Conservation (phyloP, 1,284 basidiomycete genomes). For the Phylloporus gajari region DNA sequence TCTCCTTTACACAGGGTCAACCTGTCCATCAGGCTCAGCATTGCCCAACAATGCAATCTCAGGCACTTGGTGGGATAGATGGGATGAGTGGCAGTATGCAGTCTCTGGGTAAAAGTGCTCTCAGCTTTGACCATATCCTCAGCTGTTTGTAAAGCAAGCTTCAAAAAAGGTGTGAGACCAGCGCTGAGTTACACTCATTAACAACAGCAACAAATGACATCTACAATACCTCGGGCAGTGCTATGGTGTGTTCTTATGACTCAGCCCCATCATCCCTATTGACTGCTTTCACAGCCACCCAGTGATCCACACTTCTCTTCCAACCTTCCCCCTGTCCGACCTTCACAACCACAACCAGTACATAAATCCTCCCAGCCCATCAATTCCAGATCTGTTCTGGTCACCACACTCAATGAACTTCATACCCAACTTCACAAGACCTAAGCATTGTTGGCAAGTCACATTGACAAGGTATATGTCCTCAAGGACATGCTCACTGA, state of each 20-base stretch:
- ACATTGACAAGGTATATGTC: constrained; percentile 87
- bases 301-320: constrained; percentile 70
- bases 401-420: constrained; percentile 56
- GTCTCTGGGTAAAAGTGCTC: constrained; percentile 77
- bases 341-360: constrained; percentile 59
- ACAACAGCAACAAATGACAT: constrained; percentile 90
- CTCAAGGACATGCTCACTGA: constrained; percentile 88
- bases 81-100: constrained; percentile 78
- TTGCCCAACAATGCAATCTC: constrained; percentile 65
- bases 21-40: constrained; percentile 55
- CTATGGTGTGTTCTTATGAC: constrained; percentile 63
- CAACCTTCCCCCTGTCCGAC: constrained; percentile 70
- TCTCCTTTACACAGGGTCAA: constrained; percentile 49
- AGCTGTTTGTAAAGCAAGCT: constrained; percentile 87
- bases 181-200: constrained; percentile 86
- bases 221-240: constrained; percentile 90
- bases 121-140: constrained; percentile 86
- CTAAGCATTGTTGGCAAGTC: constrained; percentile 79
- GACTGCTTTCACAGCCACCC: constrained; percentile 56
- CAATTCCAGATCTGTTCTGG: constrained; percentile 38
- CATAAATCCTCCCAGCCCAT: constrained; percentile 34
- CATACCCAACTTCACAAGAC: constrained; percentile 89
- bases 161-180: constrained; percentile 93
- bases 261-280: constrained; percentile 8
- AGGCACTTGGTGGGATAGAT: constrained; percentile 74